Conservation (phyloP, 306 rosid species). For the Cotoneaster glaucophyllus region DNA sequence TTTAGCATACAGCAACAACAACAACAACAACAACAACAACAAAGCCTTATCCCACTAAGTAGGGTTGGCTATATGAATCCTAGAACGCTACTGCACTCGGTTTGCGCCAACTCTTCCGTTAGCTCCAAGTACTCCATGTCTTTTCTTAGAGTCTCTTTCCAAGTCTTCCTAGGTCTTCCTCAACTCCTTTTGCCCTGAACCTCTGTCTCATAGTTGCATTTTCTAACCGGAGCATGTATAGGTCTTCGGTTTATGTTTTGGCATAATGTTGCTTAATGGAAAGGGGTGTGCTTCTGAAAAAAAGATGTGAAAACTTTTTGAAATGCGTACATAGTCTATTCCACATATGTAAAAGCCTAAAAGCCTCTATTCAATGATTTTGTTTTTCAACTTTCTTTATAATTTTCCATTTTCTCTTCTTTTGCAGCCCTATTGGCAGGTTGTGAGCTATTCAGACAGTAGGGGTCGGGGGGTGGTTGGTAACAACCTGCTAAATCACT, state of each 20-base stretch:
- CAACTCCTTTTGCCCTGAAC: too few relatives aligned
- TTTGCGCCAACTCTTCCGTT: too few relatives aligned
- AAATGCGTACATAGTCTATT: background rate
- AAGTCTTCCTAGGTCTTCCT: too few relatives aligned
- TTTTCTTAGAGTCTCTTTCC: too few relatives aligned
- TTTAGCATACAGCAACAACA: background rate
- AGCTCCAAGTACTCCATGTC: too few relatives aligned
- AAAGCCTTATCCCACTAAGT: too few relatives aligned
- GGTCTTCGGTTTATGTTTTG: background rate
- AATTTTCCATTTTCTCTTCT: constrained; percentile 11
- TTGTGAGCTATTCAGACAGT: constrained; percentile 50
- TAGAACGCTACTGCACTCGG: too few relatives aligned
- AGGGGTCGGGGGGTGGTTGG: constrained; percentile 93
- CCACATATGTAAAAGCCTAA: background rate
- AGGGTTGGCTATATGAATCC: too few relatives aligned
- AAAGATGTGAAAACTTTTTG: background rate
- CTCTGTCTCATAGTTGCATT: too few relatives aligned
- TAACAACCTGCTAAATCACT: constrained; percentile 30
- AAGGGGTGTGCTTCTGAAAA: background rate
- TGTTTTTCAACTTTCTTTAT: background rate
- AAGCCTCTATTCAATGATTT: background rate
- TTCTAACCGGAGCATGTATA: too few relatives aligned
- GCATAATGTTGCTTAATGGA: background rate
- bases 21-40: too few relatives aligned
- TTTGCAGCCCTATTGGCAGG: constrained; percentile 90